These are phyloP conservation scores for Eucalyptus polybractea DNA, from an alignment of 345 rosid genomes.

Conservation along the genomic window DNA sequence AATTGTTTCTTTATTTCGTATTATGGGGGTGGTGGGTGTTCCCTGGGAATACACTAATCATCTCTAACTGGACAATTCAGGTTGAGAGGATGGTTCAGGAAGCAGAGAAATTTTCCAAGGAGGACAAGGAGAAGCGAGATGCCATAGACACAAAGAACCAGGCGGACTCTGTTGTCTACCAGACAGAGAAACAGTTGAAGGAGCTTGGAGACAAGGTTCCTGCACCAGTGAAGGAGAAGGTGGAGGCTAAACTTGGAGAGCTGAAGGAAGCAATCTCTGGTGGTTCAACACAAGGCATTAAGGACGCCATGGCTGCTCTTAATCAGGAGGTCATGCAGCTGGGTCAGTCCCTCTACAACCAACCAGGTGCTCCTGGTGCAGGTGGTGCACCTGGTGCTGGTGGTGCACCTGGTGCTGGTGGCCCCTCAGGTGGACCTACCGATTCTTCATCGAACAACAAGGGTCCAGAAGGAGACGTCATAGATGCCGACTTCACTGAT, in stretches of 20 bases:
- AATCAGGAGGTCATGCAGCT: constrained; percentile 96
- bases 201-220: constrained; percentile 92
- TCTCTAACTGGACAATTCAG: constrained; percentile 12
- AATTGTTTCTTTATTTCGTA: not conserved
- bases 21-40: not conserved
- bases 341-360: constrained; percentile 86
- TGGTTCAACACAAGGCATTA: constrained; percentile 62
- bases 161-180: constrained; percentile 85
- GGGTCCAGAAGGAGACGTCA: constrained; percentile 82
- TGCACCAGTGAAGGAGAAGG: constrained; percentile 77
- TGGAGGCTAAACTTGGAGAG: constrained; percentile 73
- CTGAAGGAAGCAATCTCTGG: constrained; percentile 68
- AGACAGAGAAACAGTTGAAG: constrained; percentile 91
- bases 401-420: constrained; percentile 32
- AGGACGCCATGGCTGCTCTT: constrained; percentile 76
- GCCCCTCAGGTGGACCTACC: constrained; percentile 36
- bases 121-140: constrained; percentile 94
- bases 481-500: constrained; percentile 87
- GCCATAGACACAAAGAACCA: constrained; percentile 97
- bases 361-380: constrained; percentile 57
- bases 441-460: constrained; percentile 33
- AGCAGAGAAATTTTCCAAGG: constrained; percentile 78
- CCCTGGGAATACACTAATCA: not conserved
- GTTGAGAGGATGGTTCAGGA: constrained; percentile 85
- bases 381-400: constrained; percentile 61